A percentile compares a stretch with the other conserved stretches of the same genome.
These are phyloP conservation scores for Rhodamnia rubescens DNA, from an alignment of 345 rosid species.

Conservation along the genomic window DNA sequence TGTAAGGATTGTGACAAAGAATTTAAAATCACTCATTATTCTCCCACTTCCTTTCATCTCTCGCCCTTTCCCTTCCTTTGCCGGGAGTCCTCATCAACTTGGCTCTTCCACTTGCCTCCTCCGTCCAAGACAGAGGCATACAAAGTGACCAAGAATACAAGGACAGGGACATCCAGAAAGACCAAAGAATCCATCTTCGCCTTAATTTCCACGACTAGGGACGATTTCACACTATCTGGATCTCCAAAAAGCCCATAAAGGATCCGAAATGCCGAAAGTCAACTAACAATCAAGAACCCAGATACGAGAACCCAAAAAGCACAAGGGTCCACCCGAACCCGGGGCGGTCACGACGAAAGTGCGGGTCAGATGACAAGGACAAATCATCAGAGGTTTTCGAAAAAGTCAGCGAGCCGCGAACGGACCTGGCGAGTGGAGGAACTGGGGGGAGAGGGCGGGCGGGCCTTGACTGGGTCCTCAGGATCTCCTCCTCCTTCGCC, in stretches of 20 bases:
- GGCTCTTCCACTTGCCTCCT: not conserved
- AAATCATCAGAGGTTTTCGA: no score
- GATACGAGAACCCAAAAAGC: not conserved
- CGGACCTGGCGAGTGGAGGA: constrained; percentile 59
- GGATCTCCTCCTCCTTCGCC: constrained; percentile 21
- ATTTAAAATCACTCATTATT: not conserved
- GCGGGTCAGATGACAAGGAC: not conserved
- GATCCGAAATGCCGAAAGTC: not conserved
- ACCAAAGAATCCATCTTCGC: not conserved
- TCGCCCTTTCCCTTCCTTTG: not conserved
- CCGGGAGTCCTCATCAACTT: not conserved
- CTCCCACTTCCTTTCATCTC: not conserved
- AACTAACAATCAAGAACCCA: not conserved
- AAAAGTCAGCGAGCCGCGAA: not conserved
- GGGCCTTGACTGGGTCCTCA: constrained; percentile 52
- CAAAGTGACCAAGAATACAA: not conserved
- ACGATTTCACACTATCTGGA: not conserved
- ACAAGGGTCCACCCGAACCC: not conserved
- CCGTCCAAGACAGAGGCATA: not conserved
- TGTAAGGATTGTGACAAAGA: not conserved
- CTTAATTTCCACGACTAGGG: not conserved
- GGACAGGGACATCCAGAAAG: not conserved
- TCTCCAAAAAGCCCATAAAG: not conserved
- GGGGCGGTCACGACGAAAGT: not conserved
- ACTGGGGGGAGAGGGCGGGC: constrained; percentile 32